Evolutionary conservation across 495 filamentous ascomycete species (phyloP).

Genomic region (Evernia prunastri): DNA sequence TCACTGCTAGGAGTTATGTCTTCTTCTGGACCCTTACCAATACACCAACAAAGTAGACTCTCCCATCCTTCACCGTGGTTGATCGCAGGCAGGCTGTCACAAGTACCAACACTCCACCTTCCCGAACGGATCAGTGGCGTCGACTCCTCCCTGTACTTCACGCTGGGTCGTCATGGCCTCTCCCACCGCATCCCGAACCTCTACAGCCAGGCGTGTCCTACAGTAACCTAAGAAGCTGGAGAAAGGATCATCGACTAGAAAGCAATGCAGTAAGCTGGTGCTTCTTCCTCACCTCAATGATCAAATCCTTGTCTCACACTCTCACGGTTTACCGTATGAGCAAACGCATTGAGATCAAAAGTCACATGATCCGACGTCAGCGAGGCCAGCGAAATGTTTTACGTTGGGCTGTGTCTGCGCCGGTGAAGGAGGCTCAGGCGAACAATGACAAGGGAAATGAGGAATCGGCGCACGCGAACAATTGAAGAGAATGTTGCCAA

Average conservation of each 20-base stretch:
- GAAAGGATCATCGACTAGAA: neutral
- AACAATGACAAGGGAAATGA: neutral
- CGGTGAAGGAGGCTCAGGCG: neutral
- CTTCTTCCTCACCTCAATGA: neutral
- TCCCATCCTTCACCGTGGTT: neutral
- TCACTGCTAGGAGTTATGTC: neutral
- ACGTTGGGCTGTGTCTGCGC: neutral
- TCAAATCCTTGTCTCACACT: neutral
- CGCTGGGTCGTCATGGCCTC: neutral
- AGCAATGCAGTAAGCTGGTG: neutral
- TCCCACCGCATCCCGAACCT: neutral
- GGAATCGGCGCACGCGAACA: neutral
- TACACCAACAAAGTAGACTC: neutral
- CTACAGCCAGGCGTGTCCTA: neutral
- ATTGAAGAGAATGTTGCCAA: neutral
- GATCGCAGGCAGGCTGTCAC: neutral
- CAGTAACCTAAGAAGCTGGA: neutral
- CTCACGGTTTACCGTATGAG: neutral
- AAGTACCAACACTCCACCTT: neutral
- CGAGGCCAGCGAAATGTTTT: neutral
- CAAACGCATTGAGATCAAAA: neutral
- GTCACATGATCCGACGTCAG: neutral
- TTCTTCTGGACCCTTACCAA: neutral
- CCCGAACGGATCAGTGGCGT: neutral
- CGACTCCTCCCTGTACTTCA: neutral